Base-by-base conservation (phyloP, 306 rosid genomes). In the Albizia julibrissin region DNA sequence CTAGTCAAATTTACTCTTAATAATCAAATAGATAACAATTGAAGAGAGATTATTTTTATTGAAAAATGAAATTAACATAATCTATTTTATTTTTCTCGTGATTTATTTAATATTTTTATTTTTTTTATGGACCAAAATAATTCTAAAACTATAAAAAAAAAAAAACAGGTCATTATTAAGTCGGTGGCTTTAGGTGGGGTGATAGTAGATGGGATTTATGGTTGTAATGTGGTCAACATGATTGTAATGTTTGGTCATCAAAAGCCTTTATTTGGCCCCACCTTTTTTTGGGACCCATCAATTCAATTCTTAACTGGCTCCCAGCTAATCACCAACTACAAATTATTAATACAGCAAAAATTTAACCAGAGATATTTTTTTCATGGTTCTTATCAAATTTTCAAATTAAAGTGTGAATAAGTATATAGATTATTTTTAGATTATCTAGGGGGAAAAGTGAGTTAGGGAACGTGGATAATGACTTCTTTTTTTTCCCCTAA, bases 311-410 rank as follows among this genome's bases (percentile, higher is more conserved):
- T 22, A 58, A 58, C 76, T 46, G 84, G 77, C 40, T 79, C 78
- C 80, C 89, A 86, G 82, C 87, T 85, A 79, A 85, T 78, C 56
- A 27, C 75, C 86, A 64, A 77, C 79, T 2, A 8, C 62, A 54
- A 18, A 47, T 47, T 4, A 47, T 47, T 47, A 47, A 14, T 47
- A 3, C 54, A 15, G 54, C 40, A 37, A 37, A 37, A 37, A 37
- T 6, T 6, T 37, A 37, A 8, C 40, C 1, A 37, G 40, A 37
- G 0, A 37, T 37, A 6, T 37, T 37, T 44, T 46, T 16, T 47
- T 11, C 3, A 44, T 44, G 49, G 13, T 44, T 47, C 52, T 16
- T 21, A 5, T 1, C 54, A 47, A 16, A 21, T 8, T 58, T 58
- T 58, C 21, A 22, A 58, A 58, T 58, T 58, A 58, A 58, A n/a